Percentiles rank a stretch among this genome's conserved stretches.
These are phyloP conservation scores for Bombardia bombarda DNA, from an alignment of 495 filamentous ascomycete genomes.

Conservation along the genomic window DNA sequence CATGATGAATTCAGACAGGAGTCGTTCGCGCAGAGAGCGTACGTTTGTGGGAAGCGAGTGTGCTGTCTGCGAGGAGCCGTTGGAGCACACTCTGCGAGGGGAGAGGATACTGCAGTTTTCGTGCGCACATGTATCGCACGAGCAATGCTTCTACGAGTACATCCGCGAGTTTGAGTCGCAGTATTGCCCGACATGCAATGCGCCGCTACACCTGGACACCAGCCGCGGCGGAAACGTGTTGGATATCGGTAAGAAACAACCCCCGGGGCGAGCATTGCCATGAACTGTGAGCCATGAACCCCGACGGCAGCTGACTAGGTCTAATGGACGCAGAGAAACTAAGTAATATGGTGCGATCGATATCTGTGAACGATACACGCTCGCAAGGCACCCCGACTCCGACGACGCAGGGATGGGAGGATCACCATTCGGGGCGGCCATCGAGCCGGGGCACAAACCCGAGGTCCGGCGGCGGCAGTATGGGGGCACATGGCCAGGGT, in stretches of 20 bases:
- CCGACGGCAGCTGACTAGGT: no score
- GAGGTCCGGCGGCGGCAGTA: slow-evolving; percentile 23
- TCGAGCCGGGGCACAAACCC: slow-evolving; percentile 41
- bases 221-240: slow-evolving; percentile 92
- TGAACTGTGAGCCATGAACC: no score
- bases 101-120: slow-evolving; percentile 95
- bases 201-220: slow-evolving; percentile 85
- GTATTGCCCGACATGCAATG: slow-evolving; percentile 91
- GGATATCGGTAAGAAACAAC: slow-evolving; percentile 64
- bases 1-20: slow-evolving; percentile 74
- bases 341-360: slow-evolving; percentile 85
- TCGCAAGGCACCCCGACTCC: slow-evolving; percentile 41
- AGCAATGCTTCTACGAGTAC: slow-evolving; percentile 98
- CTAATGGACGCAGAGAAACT: slow-evolving; percentile 79
- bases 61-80: slow-evolving; percentile 92
- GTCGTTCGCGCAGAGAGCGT: slow-evolving; percentile 75
- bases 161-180: slow-evolving; percentile 93
- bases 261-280: no score
- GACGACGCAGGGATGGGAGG: slow-evolving; percentile 36
- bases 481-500: no score
- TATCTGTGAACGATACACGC: slow-evolving; percentile 59
- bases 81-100: slow-evolving; percentile 92
- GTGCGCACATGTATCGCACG: slow-evolving; percentile 91
- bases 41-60: slow-evolving; percentile 95
- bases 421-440: slow-evolving; percentile 39